Conservation (phyloP, 192 early-diverging fungal genomes). For the Funneliformis geosporum region DNA sequence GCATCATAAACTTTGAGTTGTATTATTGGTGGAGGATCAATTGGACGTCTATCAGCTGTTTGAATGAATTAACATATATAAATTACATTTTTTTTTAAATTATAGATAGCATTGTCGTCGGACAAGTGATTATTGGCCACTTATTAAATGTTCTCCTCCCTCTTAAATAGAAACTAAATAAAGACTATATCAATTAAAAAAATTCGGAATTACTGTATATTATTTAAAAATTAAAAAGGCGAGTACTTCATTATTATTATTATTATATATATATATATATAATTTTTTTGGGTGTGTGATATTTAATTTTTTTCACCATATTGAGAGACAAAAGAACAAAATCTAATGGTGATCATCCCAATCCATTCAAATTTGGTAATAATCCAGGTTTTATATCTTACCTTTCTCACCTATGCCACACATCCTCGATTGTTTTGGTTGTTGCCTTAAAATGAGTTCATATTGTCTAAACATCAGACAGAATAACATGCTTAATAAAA, state of each 20-base stretch:
- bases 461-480: conserved; percentile 42
- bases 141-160: background rate
- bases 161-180: too few species aligned
- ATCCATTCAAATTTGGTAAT: background rate
- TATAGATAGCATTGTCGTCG: background rate
- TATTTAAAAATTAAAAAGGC: too few species aligned
- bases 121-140: background rate
- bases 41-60: conserved; percentile 73
- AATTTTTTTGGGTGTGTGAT: too few species aligned
- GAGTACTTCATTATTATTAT: too few species aligned
- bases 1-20: conserved; percentile 45
- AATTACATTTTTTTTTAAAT: background rate
- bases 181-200: too few species aligned
- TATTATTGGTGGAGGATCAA: conserved; percentile 80
- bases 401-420: conserved; percentile 95
- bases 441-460: conserved; percentile 73
- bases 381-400: conserved; percentile 39
- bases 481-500: background rate
- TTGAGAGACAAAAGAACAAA: background rate
- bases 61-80: background rate
- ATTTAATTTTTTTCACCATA: background rate
- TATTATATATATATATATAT: too few species aligned
- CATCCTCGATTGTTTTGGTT: conserved; percentile 89
- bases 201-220: too few species aligned
- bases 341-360: background rate